Conservation (phyloP, 768 basidiomycete species). For the Trametes gibbosa region DNA sequence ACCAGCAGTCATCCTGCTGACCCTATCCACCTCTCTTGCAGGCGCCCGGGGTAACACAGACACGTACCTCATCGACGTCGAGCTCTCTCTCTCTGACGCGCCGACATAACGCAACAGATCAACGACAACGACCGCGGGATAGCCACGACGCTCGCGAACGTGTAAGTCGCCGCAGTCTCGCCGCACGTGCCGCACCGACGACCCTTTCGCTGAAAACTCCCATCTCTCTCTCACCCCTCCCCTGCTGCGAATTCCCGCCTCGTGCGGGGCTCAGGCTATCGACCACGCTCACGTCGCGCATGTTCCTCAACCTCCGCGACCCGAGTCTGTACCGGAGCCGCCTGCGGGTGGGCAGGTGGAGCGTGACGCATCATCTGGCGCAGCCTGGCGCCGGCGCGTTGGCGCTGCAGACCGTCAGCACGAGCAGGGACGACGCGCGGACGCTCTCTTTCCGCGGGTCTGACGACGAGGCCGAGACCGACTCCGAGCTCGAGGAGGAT, state of each 20-base stretch:
- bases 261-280: slow-evolving; percentile 12
- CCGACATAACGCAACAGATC: not conserved
- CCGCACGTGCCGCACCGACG: no score
- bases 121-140: slow-evolving; percentile 1
- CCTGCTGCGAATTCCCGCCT: not conserved
- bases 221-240: not conserved
- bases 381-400: not conserved
- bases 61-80: no score
- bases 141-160: slow-evolving; percentile 8
- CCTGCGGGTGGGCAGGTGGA: not conserved
- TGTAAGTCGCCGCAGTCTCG: slow-evolving; percentile 2
- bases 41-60: not conserved
- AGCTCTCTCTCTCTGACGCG: not conserved
- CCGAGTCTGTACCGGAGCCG: not conserved
- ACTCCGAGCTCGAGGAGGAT: not conserved
- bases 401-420: not conserved
- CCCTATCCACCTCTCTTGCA: not conserved
- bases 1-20: no score
- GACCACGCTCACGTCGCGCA: slow-evolving; percentile 11
- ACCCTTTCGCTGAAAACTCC: no score
- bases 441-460: not conserved
- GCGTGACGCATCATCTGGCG: not conserved
- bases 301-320: slow-evolving; percentile 10
- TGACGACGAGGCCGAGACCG: not conserved
- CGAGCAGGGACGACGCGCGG: not conserved